A percentile compares a stretch with the other conserved stretches of the same genome.
phyloP scores from a whole-genome alignment of 2,329 filamentous ascomycete genomes.

The Sphaerostilbella broomeana region DNA sequence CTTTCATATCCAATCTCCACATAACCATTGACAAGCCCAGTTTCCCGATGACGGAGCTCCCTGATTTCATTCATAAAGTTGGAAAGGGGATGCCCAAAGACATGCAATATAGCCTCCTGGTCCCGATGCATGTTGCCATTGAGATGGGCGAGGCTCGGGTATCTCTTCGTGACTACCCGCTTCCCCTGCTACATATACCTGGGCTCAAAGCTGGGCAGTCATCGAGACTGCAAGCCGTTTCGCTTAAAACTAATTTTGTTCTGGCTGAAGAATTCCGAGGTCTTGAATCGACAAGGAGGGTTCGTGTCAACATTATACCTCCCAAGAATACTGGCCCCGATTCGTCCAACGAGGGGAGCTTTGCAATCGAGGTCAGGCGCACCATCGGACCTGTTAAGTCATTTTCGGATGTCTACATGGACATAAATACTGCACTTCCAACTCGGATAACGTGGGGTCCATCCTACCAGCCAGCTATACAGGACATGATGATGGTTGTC shows the following conservation, averaged over 20 bases:
- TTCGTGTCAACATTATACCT: conserved; percentile 79
- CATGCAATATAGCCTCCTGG: conserved; percentile 81
- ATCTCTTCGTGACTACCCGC: conserved; percentile 85
- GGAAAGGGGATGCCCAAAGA: conserved; percentile 95
- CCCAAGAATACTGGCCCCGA: conserved; percentile 51
- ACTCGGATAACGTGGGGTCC: conserved; percentile 96
- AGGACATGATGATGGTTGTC: conserved; percentile 99
- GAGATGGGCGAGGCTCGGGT: conserved; percentile 85
- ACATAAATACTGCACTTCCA: conserved; percentile 87
- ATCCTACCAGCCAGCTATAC: conserved; percentile 94
- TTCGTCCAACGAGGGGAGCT: conserved; percentile 54
- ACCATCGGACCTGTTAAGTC: conserved; percentile 95
- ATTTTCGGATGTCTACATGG: conserved; percentile 84
- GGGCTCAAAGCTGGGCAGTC: conserved; percentile 74
- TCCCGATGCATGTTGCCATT: conserved; percentile 84
- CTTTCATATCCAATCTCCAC: conserved; percentile 76
- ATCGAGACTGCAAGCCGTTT: conserved; percentile 70
- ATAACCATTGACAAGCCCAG: conserved; percentile 86
- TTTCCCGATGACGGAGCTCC: conserved; percentile 74
- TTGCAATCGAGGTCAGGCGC: conserved; percentile 78
- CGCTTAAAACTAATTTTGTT: conserved; percentile 84
- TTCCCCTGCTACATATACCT: conserved; percentile 87
- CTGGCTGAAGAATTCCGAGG: conserved; percentile 90
- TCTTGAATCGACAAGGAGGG: conserved; percentile 68
- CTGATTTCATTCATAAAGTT: conserved; percentile 76